These are phyloP conservation scores for Fomes fomentarius DNA, from an alignment of 1,284 basidiomycete genomes.

Conservation along the genomic window DNA sequence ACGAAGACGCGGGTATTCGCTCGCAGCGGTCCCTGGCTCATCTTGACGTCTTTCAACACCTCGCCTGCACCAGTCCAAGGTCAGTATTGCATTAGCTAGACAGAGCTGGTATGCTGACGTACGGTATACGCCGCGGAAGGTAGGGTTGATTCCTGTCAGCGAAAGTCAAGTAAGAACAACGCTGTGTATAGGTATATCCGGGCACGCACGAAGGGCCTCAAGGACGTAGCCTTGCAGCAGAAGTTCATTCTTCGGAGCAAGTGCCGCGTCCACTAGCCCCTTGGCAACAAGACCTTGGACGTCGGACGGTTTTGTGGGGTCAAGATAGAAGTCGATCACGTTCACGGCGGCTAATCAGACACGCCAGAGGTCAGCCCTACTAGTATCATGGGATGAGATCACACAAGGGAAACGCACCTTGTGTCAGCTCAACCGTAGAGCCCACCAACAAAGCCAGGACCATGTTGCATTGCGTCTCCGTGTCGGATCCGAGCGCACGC, in stretches of 20 bases:
- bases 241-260: slow-evolving; percentile 39
- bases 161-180: not conserved
- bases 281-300: slow-evolving; percentile 34
- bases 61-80: slow-evolving; percentile 43
- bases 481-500: slow-evolving; percentile 53
- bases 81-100: too few species aligned
- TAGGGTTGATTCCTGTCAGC: slow-evolving; percentile 50
- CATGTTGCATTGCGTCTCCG: slow-evolving; percentile 66
- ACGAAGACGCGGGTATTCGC: slow-evolving; percentile 60
- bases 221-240: slow-evolving; percentile 56
- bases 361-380: not conserved
- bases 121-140: slow-evolving; percentile 55
- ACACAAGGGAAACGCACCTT: slow-evolving; percentile 55
- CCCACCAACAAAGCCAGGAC: slow-evolving; percentile 74
- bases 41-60: slow-evolving; percentile 44
- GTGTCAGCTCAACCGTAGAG: slow-evolving; percentile 66
- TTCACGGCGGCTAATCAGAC: slow-evolving; percentile 45
- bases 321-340: slow-evolving; percentile 63
- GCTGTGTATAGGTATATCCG: not conserved
- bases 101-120: slow-evolving; percentile 26
- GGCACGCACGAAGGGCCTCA: slow-evolving; percentile 67
- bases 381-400: not conserved
- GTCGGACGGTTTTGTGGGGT: slow-evolving; percentile 45
- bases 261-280: slow-evolving; percentile 29
- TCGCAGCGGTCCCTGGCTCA: slow-evolving; percentile 47